Evolutionary conservation across 2,329 filamentous ascomycete genomes (phyloP).

Genomic region (Ceratocystis papillata): DNA sequence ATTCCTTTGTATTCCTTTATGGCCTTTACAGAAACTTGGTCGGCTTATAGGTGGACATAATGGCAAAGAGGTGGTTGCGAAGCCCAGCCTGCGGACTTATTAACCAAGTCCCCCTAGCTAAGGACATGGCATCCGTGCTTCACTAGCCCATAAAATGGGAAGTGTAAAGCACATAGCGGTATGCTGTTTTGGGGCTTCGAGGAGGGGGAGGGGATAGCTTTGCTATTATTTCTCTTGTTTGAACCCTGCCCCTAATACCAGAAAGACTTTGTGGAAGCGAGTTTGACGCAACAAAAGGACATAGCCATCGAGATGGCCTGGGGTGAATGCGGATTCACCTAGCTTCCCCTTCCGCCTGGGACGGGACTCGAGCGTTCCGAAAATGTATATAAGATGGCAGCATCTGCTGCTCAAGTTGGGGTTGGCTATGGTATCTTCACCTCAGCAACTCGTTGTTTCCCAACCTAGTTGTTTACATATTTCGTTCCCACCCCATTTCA

Average conservation of each 20-base stretch:
- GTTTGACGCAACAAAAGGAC: not conserved
- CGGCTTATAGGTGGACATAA: not conserved
- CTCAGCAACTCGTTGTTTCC: not conserved
- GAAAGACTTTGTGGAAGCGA: not conserved
- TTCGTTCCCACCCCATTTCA: not conserved
- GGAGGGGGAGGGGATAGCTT: not conserved
- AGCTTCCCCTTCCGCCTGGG: not conserved
- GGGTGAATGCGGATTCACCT: not conserved
- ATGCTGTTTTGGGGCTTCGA: not conserved
- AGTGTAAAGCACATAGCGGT: not conserved
- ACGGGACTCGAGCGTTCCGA: not conserved
- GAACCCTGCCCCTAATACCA: constrained; percentile 1
- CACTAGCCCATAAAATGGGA: not conserved
- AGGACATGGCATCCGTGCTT: not conserved
- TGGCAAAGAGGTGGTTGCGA: not conserved
- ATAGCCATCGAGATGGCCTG: not conserved
- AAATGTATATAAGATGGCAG: not conserved
- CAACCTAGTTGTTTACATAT: not conserved
- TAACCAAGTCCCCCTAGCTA: not conserved
- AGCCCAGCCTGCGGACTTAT: not conserved
- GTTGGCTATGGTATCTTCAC: not conserved
- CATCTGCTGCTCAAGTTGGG: not conserved
- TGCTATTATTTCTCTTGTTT: not conserved
- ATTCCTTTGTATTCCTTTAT: not conserved
- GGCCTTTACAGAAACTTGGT: not conserved